Percentiles rank a stretch among this genome's conserved stretches.
Evolutionary conservation across 768 basidiomycete species (phyloP).

Genomic region (Serendipita sp.): DNA sequence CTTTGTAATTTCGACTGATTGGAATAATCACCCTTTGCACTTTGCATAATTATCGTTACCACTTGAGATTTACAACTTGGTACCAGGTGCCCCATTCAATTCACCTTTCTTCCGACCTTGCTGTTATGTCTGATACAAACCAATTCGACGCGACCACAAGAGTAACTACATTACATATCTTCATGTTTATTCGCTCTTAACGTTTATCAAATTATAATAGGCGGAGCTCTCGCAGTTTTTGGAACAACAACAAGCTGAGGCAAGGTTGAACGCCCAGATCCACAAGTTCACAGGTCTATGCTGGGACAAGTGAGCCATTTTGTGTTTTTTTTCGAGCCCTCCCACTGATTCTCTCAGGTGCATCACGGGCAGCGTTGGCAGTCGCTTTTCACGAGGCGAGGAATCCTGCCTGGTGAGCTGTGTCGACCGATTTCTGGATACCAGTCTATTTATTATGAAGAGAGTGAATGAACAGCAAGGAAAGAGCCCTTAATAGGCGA

Average conservation of each 20-base stretch:
- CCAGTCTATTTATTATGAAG: slow-evolving; percentile 64
- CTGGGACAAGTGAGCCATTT: slow-evolving; percentile 68
- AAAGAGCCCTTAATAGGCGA: neutral
- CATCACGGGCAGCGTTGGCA: slow-evolving; percentile 60
- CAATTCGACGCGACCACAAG: too few relatives aligned
- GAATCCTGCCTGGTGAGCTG: slow-evolving; percentile 75
- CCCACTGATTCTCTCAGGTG: slow-evolving; percentile 33
- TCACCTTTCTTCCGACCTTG: too few relatives aligned
- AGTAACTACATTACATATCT: too few relatives aligned
- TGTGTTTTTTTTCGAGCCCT: too few relatives aligned
- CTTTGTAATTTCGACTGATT: too few relatives aligned
- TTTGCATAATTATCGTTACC: too few relatives aligned
- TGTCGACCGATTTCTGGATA: slow-evolving; percentile 83
- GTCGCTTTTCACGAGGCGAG: slow-evolving; percentile 62
- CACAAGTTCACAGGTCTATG: slow-evolving; percentile 70
- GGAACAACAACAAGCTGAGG: slow-evolving; percentile 69
- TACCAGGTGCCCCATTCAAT: too few relatives aligned
- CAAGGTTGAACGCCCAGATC: slow-evolving; percentile 47
- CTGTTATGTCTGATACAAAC: too few relatives aligned
- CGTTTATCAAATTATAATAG: slow-evolving; percentile 22
- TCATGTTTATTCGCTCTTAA: too few relatives aligned
- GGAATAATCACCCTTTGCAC: too few relatives aligned
- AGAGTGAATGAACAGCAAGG: slow-evolving; percentile 22
- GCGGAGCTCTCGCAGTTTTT: slow-evolving; percentile 69
- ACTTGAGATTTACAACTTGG: too few relatives aligned